Conservation (phyloP, 225 moss, liverwort and hornwort species). For the Climacium dendroides region DNA sequence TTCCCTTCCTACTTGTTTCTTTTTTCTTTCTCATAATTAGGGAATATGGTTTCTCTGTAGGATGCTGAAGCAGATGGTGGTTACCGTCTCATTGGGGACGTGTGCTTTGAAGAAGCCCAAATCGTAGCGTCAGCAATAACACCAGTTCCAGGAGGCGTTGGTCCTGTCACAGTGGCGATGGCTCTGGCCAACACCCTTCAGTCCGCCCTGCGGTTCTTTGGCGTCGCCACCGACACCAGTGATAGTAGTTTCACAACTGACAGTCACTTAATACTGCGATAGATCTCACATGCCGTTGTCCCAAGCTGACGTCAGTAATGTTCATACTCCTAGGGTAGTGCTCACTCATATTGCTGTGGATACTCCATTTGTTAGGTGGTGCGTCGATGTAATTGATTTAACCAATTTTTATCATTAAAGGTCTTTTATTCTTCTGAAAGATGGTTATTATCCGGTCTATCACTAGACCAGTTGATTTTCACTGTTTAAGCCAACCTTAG, state of each 20-base stretch:
- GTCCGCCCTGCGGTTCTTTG: slow-evolving; percentile 28
- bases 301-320: background rate
- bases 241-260: slow-evolving; percentile 28
- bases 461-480: background rate
- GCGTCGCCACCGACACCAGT: slow-evolving; percentile 11
- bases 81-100: slow-evolving; percentile 83
- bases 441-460: background rate
- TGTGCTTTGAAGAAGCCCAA: slow-evolving; percentile 80
- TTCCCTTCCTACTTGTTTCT: background rate
- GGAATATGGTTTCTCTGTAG: slow-evolving; percentile 8
- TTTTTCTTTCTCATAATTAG: background rate
- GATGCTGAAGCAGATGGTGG: slow-evolving; percentile 62
- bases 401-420: background rate
- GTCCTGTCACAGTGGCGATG: slow-evolving; percentile 93
- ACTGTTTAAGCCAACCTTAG: background rate
- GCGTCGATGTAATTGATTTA: background rate
- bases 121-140: slow-evolving; percentile 79
- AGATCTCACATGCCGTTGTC: background rate
- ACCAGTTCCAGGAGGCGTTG: slow-evolving; percentile 93
- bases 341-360: background rate
- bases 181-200: slow-evolving; percentile 69
- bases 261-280: slow-evolving; percentile 14
- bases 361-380: background rate
- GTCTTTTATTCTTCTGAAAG: background rate
- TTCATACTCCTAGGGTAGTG: background rate